Evolutionary conservation across 306 rosid genomes (phyloP), one percentile per base, ranked within the genome.

Genomic region (Calophaca sinica): DNA sequence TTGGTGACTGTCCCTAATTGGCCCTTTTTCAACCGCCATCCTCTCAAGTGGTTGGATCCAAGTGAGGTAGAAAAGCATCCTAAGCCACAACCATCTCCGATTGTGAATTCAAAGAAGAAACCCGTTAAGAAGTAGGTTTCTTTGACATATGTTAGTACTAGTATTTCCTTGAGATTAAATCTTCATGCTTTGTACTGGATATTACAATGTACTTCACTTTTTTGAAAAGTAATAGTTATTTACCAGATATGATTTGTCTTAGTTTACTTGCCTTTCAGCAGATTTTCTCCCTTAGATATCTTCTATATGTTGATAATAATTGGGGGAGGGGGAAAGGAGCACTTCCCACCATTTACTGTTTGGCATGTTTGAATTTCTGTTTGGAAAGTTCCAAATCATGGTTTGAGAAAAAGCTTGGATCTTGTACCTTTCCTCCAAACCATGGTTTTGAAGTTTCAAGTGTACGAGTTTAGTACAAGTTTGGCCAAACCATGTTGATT

Each of bases 1-100:
- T 65, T 91, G 80, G 82, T 91, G 76, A 93, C 93, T 9, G 85
- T 91, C 31, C 96, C 98, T 8, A 88, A 94, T 81, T 94, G 97
- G 96, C 91, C 96, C 14, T 73, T 79, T 39, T 90, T 81, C 85
- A 94, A 91, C 68, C 89, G 81, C 60, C 88, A 87, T 68, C 90
- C 94, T 4, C 90, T 91, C 51, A 87, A 87, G 61, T 91, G 96
- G 94, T 81, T 91, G 88, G 98, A 94, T 69, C 86, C 94, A 0
- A 77, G 67, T 38, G 87, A 86, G 79, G 89, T 77, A 6, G 96
- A 88, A 62, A 89, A 89, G 84, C 86, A 89, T 69, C 94, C 96
- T 0, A 91, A 91, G 88, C 97, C 96, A 14, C 88, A 76, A 15
- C 90, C 80, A 73, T 70, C 87, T 0, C 32, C 14, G 59, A 79